phyloP scores from a whole-genome alignment of 208 protist genomes.

The Leishmania amazonensis region DNA sequence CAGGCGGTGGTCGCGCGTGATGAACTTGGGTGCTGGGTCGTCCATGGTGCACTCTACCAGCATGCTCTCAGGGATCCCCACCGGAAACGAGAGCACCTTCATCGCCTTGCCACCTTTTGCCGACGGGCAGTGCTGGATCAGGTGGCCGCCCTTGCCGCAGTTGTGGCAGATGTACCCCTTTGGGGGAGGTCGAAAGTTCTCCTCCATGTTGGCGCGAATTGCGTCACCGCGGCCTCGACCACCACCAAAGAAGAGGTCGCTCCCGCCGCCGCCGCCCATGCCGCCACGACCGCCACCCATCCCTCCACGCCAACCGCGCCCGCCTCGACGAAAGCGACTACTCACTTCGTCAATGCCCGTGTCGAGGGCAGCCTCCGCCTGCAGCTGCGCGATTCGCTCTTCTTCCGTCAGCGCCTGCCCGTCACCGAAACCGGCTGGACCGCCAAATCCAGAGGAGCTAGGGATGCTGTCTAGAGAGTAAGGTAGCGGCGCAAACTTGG shows the following conservation, averaged over 20 bases:
- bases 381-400: conserved; percentile 78
- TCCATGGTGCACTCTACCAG: conserved; percentile 87
- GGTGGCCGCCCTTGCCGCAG: conserved; percentile 84
- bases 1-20: conserved; percentile 76
- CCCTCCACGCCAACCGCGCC: conserved; percentile 11
- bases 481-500: conserved; percentile 4
- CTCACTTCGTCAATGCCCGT: conserved; percentile 76
- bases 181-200: conserved; percentile 71
- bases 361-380: conserved; percentile 70
- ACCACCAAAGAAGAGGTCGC: conserved; percentile 12
- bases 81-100: conserved; percentile 73
- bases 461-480: not conserved
- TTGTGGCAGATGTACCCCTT: conserved; percentile 89
- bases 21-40: conserved; percentile 88
- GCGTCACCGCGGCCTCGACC: conserved; percentile 28
- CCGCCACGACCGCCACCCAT: conserved; percentile 14
- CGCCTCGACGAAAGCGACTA: conserved; percentile 37
- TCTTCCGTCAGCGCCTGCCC: conserved; percentile 65
- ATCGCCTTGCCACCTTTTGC: conserved; percentile 52
- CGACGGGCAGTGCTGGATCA: conserved; percentile 85
- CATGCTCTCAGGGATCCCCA: conserved; percentile 88
- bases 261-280: conserved; percentile 1
- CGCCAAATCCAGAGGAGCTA: not conserved
- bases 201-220: conserved; percentile 38
- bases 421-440: conserved; percentile 9